A percentile compares a stretch with the other conserved stretches of the same genome.
phyloP scores from a whole-genome alignment of 441 rosid genomes.

The Daphne laureola region DNA sequence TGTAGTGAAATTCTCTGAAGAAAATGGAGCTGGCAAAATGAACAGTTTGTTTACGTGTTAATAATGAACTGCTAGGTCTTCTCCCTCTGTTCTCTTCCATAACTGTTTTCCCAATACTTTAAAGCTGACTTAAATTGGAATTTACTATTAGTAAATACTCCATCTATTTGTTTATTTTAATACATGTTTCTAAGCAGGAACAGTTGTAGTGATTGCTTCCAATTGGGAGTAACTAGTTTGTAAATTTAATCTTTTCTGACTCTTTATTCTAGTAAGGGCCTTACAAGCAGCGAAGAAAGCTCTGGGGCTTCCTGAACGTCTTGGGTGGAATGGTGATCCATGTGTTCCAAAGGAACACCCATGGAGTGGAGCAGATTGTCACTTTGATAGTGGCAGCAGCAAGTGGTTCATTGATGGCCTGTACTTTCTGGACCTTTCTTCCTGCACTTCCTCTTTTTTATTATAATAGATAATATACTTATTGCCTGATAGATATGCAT shows the following conservation, averaged over 20 bases:
- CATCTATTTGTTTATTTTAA: no score
- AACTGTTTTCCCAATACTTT: no score
- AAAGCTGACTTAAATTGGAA: no score
- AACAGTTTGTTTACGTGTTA: no score
- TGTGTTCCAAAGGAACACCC: constrained; percentile 99
- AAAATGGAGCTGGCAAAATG: constrained; percentile 6
- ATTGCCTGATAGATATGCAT: background rate
- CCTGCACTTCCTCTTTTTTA: constrained; percentile 8
- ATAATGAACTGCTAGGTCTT: no score
- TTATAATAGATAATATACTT: no score
- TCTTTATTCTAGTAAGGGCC: constrained; percentile 49
- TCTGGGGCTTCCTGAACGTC: constrained; percentile 74
- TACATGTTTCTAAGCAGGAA: background rate
- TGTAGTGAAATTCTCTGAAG: background rate
- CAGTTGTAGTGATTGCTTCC: constrained; percentile 1
- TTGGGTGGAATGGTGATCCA: constrained; percentile 99
- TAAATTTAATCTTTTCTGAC: constrained; percentile 18
- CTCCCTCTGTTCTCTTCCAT: no score
- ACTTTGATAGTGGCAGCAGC: constrained; percentile 45
- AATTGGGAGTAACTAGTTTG: constrained; percentile 8
- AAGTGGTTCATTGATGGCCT: constrained; percentile 97
- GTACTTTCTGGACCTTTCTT: constrained; percentile 43
- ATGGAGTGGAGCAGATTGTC: constrained; percentile 94
- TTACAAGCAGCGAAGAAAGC: constrained; percentile 61
- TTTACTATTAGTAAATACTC: no score